Conservation (phyloP, 75 land plant species). For the Sequoiadendron giganteum region DNA sequence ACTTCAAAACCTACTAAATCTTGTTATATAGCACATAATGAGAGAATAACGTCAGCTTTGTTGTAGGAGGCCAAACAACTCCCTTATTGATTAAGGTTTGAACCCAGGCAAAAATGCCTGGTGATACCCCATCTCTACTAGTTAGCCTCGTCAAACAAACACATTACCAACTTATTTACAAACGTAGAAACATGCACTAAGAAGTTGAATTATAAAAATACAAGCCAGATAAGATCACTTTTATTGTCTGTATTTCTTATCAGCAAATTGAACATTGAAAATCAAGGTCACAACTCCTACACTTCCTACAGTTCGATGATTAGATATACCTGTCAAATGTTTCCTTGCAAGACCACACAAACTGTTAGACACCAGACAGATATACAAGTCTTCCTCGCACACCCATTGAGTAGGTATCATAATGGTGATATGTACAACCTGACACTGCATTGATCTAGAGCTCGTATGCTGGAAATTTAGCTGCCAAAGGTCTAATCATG, state of each 20-base stretch:
- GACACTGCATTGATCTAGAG: conserved; percentile 21
- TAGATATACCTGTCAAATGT: neutral
- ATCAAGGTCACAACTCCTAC: neutral
- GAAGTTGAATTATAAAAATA: neutral
- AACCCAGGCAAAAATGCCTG: too few relatives aligned
- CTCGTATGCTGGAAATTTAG: conserved; percentile 92
- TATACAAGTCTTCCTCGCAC: neutral
- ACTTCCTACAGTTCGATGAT: neutral
- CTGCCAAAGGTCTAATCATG: conserved; percentile 52
- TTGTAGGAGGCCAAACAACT: too few relatives aligned
- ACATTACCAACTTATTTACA: neutral
- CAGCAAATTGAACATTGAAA: neutral
- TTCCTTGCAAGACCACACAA: neutral
- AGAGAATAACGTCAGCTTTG: too few relatives aligned
- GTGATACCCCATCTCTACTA: too few relatives aligned
- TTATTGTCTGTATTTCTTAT: neutral
- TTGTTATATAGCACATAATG: too few relatives aligned
- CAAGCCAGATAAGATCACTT: neutral
- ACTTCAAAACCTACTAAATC: too few relatives aligned
- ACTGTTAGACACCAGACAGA: neutral
- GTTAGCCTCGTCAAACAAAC: neutral
- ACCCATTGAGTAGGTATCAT: neutral
- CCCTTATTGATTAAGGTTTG: too few relatives aligned
- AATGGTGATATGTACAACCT: neutral
- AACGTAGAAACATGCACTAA: too few relatives aligned